Base-by-base conservation (phyloP, 2,329 filamentous ascomycete genomes). In the Neoscytalidium dimidiatum region DNA sequence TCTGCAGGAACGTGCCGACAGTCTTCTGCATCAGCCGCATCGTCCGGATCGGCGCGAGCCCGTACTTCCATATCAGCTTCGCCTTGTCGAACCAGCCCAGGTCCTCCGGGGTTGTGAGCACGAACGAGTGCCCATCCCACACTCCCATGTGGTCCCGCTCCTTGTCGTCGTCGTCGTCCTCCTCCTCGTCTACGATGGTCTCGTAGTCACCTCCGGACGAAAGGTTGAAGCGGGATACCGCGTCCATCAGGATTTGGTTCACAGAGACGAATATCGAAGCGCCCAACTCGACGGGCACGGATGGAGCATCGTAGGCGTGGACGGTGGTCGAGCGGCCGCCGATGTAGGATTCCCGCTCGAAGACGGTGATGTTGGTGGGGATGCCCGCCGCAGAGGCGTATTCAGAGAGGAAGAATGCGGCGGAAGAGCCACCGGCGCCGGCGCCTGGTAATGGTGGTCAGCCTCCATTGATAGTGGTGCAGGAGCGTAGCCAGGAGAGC, bases 251-350 rank as follows among this genome's bases (percentile, higher is more conserved):
- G 71, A 96, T 97, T 43, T 88, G 82, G 73, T 98, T 99, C 48
- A 90, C 86, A 56, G 90, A 77, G 49, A 98, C 92, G 74, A 98
- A 99, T 71, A 98, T 97, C 67, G 90, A 94, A 11, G 91, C 95
- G 17, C 95, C 95, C 0, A 98, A 83, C 76, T 99, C 95, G 38
- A 97, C 85, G 1, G 90, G 90, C 43, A 88, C 81, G 0, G 80
- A 68, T 1, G 88, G 82, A 70, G 94, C 84, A 68, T 86, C 84
- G 74, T 90, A 94, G 2, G 88, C 89, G 71, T 93, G 82, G 19
- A 97, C 90, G 0, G 94, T 98, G 31, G 94, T 91, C 7, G 91
- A 91, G 28, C 95, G 91, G 8, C 95, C 95, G 31, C 95, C 95
- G 48, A 98, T 84, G 69, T 88, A 92, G 33, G 82, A 76, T 17